These are phyloP conservation scores for Ilyonectria mors-panacis DNA, from an alignment of 2,329 filamentous ascomycete species.

Conservation along the genomic window DNA sequence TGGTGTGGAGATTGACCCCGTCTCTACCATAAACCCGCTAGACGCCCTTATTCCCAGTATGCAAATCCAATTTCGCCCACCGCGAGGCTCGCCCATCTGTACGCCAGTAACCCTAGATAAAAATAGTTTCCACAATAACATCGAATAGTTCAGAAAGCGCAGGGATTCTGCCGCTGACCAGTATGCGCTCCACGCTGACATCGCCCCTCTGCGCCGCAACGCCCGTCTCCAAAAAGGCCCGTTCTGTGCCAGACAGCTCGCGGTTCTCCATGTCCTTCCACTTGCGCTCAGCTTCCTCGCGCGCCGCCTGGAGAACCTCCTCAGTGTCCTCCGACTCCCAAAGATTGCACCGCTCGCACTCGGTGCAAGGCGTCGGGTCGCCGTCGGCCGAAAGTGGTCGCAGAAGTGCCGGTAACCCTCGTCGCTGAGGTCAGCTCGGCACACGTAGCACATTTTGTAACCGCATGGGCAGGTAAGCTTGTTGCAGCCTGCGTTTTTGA, in stretches of 20 bases:
- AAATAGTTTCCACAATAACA: constrained; percentile 60
- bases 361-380: constrained; percentile 77
- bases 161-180: constrained; percentile 55
- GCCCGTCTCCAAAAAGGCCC: constrained; percentile 70
- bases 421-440: constrained; percentile 80
- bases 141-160: constrained; percentile 62
- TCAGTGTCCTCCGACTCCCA: constrained; percentile 84
- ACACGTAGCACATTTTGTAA: constrained; percentile 98
- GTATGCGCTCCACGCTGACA: constrained; percentile 50
- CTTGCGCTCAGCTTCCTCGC: constrained; percentile 78
- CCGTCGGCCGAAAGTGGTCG: constrained; percentile 90
- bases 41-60: constrained; percentile 22
- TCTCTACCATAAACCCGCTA: constrained; percentile 31
- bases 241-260: constrained; percentile 69
- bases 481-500: constrained; percentile 96
- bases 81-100: constrained; percentile 33
- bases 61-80: constrained; percentile 34
- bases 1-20: constrained; percentile 17
- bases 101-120: constrained; percentile 51
- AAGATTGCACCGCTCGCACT: constrained; percentile 87
- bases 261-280: constrained; percentile 78
- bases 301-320: constrained; percentile 76
- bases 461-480: constrained; percentile 96
- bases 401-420: constrained; percentile 96
- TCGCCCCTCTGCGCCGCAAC: constrained; percentile 52